Percentiles rank a stretch among this genome's conserved stretches.
Evolutionary conservation across 2,329 filamentous ascomycete genomes (phyloP).

Genomic region (Ophiostoma angusticollis): DNA sequence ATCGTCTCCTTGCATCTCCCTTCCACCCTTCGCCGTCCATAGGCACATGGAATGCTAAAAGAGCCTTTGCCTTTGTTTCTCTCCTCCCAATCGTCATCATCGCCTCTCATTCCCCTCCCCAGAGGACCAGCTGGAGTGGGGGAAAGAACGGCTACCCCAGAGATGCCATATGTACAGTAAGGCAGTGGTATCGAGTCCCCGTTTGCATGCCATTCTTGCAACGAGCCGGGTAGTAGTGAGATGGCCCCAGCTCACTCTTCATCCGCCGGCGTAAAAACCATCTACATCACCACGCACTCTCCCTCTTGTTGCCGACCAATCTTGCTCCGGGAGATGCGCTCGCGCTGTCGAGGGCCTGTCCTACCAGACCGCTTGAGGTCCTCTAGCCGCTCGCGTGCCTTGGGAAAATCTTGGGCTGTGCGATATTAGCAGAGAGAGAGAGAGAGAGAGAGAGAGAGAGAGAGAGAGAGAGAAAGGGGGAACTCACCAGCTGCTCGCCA

Average conservation of each 20-base stretch:
- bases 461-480: constrained; percentile 21
- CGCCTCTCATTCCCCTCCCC: too few relatives aligned
- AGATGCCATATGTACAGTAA: not conserved
- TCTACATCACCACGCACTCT: constrained; percentile 72
- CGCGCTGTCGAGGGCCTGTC: constrained; percentile 58
- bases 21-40: too few relatives aligned
- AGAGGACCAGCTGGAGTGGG: too few relatives aligned
- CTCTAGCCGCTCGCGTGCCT: constrained; percentile 83
- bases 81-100: too few relatives aligned
- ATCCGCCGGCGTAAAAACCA: too few relatives aligned
- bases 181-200: too few relatives aligned
- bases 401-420: constrained; percentile 82
- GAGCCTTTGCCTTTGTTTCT: too few relatives aligned
- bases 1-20: too few relatives aligned
- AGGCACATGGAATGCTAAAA: too few relatives aligned
- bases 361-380: constrained; percentile 75
- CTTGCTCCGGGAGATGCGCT: constrained; percentile 69
- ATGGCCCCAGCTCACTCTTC: not conserved
- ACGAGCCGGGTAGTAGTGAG: too few relatives aligned
- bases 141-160: too few relatives aligned
- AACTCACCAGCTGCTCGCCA: constrained; percentile 92
- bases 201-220: too few relatives aligned
- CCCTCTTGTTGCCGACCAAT: constrained; percentile 76
- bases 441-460: constrained; percentile 23
- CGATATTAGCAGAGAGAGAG: constrained; percentile 11